Evolutionary conservation across 768 basidiomycete genomes (phyloP), one percentile per base, ranked within the genome.

Genomic region (Vishniacozyma victoriae): DNA sequence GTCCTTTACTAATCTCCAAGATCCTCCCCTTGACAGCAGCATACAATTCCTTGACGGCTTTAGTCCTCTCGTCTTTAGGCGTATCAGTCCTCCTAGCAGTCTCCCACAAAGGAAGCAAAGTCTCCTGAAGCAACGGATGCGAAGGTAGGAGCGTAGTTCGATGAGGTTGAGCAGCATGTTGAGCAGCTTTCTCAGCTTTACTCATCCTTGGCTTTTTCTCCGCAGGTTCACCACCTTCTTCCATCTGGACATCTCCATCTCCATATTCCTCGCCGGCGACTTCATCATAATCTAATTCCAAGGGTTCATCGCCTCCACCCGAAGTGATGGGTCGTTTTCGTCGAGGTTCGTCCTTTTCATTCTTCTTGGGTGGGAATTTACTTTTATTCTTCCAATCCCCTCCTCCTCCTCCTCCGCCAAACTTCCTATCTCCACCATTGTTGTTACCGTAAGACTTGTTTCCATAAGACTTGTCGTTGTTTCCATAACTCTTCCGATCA

Each of bases 1-100:
- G 91, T 71, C 91, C 93, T 66, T 87, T 79, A 1, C 86, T 84
- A 29, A 93, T 82, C 25, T 91, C 89, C 51, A 83, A 82, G 36
- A 93, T 82, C 57, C 82, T 82, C 4, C 88, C 89, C 18, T 84
- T 80, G 18, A 90, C 81, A 37, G 84, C 77, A 24, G 76, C 73
- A 81, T 89, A 87, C 7, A 96, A 78, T 22, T 81, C 79, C 38
- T 78, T 75, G 49, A 93, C 75, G 41, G 88, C 82, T 58, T 82
- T 80, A 55, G 83, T 81, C 19, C 90, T 80, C 60, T 92, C 85
- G 20, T 79, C 71, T 18, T 82, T 74, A 0, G 81, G 72, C 31
- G 90, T 37, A 43, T 71, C 70, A 3, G 68, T 62, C 39, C 59
- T 43, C 35, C 70, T 33, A 3, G 70, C 70, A n/a, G 54, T 56